These are phyloP conservation scores for Postia placenta DNA, from an alignment of 768 basidiomycete genomes.

Conservation along the genomic window DNA sequence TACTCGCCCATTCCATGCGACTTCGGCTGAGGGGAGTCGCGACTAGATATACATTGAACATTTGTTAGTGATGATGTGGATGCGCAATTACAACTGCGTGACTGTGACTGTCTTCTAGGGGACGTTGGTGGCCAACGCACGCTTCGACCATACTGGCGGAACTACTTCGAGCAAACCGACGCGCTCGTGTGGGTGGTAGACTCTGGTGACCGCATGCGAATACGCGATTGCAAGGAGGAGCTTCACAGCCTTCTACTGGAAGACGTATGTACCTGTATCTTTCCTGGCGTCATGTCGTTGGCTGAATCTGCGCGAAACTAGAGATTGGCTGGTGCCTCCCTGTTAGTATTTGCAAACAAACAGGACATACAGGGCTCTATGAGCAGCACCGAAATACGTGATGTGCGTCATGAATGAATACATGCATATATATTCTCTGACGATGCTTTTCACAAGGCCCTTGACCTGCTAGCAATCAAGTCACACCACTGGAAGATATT, in stretches of 20 bases:
- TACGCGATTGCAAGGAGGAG: slow-evolving; percentile 86
- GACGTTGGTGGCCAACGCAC: slow-evolving; percentile 97
- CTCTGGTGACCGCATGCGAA: slow-evolving; percentile 85
- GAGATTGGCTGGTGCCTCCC: slow-evolving; percentile 92
- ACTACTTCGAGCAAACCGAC: slow-evolving; percentile 99
- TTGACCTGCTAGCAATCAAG: slow-evolving; percentile 74
- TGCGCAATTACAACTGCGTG: background rate
- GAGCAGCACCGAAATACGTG: slow-evolving; percentile 73
- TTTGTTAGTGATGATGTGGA: slow-evolving; percentile 45
- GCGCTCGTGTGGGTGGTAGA: slow-evolving; percentile 99
- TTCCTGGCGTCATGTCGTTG: slow-evolving; percentile 5
- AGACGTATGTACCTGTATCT: slow-evolving; percentile 76
- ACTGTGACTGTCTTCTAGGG: no score
- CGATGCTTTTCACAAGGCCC: no score
- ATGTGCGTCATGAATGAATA: slow-evolving; percentile 64
- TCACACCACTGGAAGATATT: slow-evolving; percentile 89
- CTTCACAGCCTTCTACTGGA: slow-evolving; percentile 81
- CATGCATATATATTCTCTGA: no score
- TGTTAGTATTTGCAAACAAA: slow-evolving; percentile 96
- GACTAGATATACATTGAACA: slow-evolving; percentile 67
- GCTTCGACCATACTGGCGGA: slow-evolving; percentile 95
- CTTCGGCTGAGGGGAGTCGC: background rate
- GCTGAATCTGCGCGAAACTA: slow-evolving; percentile 31
- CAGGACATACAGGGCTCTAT: slow-evolving; percentile 90
- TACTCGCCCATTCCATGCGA: background rate